Base-by-base conservation (phyloP, 495 filamentous ascomycete species). In the Xylaria telfairii region DNA sequence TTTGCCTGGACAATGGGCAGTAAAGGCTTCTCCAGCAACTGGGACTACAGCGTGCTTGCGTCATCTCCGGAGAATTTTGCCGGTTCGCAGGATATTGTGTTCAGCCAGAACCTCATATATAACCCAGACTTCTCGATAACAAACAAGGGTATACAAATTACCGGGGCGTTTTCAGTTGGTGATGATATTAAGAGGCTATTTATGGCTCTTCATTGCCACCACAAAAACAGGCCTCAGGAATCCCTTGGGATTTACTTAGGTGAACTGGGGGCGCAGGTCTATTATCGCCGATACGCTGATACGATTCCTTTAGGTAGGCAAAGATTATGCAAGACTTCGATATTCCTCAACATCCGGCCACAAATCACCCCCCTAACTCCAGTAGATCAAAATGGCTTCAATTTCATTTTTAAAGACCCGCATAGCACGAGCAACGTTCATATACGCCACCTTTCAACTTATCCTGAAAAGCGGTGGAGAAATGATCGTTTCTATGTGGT, bases 101-200 rank as follows among this genome's bases (percentile, higher is more conserved):
- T 57, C 2, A 57, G 54, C 54, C 54, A 57, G 21, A 3, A 15
- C 28, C 26, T 57, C 30, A 5, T 37, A 6, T 57, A 57, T 17
- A 57, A 17, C 15, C 54, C 54, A 34, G 54, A 57, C 54, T 57
- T 57, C 28, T 57, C 54, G 26, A 34, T 57, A 15, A 32, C 54
- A 24, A 57, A 57, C 54, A 57, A 57, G 15, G 54, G 54, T 4
- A 4, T 57, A 13, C 26, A 34, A 3, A 57, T 34, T 28, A 57
- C 54, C 17, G 15, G 6, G 19, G 28, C 26, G 30, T 28, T 34
- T n/a, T 17, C 30, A 8, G 34, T 2, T 19, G 2, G 17, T 8
- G 15, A 30, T 7, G 28, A 32, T 6, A 15, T 24, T 12, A 15
- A 28, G 21, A 0, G 7, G 24, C 21, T 24, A 10, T 12, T 57